A percentile compares a stretch with the other conserved stretches of the same genome.
Conservation (phyloP, 2,329 filamentous ascomycete species). For the Microdochium bolleyi region DNA sequence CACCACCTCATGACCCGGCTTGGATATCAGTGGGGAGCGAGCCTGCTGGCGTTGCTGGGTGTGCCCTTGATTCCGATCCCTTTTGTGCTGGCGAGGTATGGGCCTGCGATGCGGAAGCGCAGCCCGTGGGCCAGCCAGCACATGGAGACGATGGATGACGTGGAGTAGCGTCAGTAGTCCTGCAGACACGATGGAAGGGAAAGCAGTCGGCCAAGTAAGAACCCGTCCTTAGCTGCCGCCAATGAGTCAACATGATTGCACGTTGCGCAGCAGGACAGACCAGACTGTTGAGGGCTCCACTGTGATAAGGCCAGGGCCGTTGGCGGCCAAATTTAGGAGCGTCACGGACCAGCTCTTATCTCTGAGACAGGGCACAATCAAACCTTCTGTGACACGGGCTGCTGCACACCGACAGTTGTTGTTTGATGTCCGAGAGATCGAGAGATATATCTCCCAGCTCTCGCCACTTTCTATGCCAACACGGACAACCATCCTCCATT, state of each 20-base stretch:
- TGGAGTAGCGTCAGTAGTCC: background rate
- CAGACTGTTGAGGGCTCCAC: background rate
- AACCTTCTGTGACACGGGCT: background rate
- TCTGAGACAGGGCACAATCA: background rate
- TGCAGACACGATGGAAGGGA: too few species aligned
- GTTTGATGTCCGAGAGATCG: background rate
- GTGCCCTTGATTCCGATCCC: slow-evolving; percentile 24
- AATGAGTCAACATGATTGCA: too few species aligned
- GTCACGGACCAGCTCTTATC: background rate
- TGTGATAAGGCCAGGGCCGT: background rate
- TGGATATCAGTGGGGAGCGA: slow-evolving; percentile 26
- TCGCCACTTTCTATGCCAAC: too few species aligned
- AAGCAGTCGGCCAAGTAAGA: too few species aligned
- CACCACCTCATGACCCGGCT: slow-evolving; percentile 21
- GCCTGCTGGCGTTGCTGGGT: slow-evolving; percentile 23
- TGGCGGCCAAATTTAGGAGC: background rate
- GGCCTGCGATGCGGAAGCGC: slow-evolving; percentile 12
- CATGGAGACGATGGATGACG: slow-evolving; percentile 4
- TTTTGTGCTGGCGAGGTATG: slow-evolving; percentile 16
- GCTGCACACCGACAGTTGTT: background rate
- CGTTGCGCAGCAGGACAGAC: background rate
- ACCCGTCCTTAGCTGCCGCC: too few species aligned
- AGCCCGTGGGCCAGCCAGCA: slow-evolving; percentile 18
- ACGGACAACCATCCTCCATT: background rate
- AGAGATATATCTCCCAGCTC: too few species aligned